Conservation (phyloP, 768 basidiomycete genomes). For the Trametes punicea region DNA sequence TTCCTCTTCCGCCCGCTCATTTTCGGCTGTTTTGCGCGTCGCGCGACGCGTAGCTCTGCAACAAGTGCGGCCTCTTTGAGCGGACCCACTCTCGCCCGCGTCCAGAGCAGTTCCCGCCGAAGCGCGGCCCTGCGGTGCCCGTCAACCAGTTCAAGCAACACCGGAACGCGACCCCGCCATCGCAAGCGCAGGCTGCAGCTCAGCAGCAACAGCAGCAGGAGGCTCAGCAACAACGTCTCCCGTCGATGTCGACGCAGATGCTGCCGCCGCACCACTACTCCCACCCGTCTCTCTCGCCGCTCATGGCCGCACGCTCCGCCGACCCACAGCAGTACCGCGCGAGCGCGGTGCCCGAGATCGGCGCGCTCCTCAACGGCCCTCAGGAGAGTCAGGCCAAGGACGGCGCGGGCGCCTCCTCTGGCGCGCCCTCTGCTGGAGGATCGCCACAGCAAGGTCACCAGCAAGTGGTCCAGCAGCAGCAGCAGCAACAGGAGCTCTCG, state of each 20-base stretch:
- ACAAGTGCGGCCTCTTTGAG: slow-evolving; percentile 79
- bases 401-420: slow-evolving; percentile 4
- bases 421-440: slow-evolving; percentile 5
- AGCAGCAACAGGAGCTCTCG: slow-evolving; percentile 1
- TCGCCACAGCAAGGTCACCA: slow-evolving; percentile 11
- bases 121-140: slow-evolving; percentile 63
- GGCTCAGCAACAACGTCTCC: slow-evolving; percentile 18
- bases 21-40: slow-evolving; percentile 4
- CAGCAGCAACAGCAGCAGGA: slow-evolving; percentile 12
- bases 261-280: slow-evolving; percentile 49
- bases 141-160: slow-evolving; percentile 42
- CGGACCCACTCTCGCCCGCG: slow-evolving; percentile 76
- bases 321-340: slow-evolving; percentile 22
- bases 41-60: slow-evolving; percentile 37
- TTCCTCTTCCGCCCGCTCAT: neutral
- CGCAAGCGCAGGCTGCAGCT: slow-evolving; percentile 38
- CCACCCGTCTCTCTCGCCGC: slow-evolving; percentile 51
- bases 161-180: slow-evolving; percentile 43
- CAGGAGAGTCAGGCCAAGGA: slow-evolving; percentile 16
- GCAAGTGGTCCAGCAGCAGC: slow-evolving; percentile 7
- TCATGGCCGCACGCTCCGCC: slow-evolving; percentile 25
- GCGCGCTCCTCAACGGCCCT: slow-evolving; percentile 43
- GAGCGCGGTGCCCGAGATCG: slow-evolving; percentile 44
- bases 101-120: slow-evolving; percentile 80
- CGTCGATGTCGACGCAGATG: slow-evolving; percentile 41